phyloP scores from a whole-genome alignment of 2,329 filamentous ascomycete genomes.

The Diaporthe sp. region DNA sequence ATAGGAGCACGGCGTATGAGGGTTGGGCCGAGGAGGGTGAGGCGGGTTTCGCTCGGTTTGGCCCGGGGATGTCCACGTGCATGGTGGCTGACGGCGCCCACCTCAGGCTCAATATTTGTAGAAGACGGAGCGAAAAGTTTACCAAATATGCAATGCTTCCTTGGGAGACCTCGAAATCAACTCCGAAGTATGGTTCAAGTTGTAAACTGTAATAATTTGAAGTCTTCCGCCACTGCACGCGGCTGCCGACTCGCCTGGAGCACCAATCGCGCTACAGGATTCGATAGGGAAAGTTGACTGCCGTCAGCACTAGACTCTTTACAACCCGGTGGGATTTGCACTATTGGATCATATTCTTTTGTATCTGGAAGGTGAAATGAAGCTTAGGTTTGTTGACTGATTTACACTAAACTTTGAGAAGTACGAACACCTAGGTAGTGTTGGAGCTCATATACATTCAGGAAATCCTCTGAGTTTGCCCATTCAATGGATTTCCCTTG shows the following conservation, averaged over 20 bases:
- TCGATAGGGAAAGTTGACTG: neutral
- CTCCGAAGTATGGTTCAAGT: neutral
- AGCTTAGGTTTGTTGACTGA: neutral
- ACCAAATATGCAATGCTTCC: neutral
- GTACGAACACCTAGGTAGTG: neutral
- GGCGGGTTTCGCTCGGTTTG: too few species aligned
- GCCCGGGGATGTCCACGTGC: neutral
- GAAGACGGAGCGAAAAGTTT: neutral
- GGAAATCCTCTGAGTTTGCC: too few species aligned
- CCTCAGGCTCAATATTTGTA: neutral
- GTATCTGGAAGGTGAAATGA: neutral
- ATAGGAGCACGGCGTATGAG: constrained; percentile 31
- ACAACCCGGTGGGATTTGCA: neutral
- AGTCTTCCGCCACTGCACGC: neutral
- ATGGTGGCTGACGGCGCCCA: neutral
- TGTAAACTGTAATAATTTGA: neutral
- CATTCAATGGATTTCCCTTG: too few species aligned
- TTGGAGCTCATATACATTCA: neutral
- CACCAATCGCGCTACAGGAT: neutral
- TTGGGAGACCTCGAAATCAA: too few species aligned
- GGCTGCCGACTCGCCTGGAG: neutral
- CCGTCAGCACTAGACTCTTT: neutral
- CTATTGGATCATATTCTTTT: neutral
- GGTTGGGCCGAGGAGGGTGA: neutral
- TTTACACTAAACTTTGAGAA: neutral